Evolutionary conservation across 306 rosid species (phyloP), one percentile per base, ranked within the genome.

Genomic region (Vigna unguiculata): DNA sequence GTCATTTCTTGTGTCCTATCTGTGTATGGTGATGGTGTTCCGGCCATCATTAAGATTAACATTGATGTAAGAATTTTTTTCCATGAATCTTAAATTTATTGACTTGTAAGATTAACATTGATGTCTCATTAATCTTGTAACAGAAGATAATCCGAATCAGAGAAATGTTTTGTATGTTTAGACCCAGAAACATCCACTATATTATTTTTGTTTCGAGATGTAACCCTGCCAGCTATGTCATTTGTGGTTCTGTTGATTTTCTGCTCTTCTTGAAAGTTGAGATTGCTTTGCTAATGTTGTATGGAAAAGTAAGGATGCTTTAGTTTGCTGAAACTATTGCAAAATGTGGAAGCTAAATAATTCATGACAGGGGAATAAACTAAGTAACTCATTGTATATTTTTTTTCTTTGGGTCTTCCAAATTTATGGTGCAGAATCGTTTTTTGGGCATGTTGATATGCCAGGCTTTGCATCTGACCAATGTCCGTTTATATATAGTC

Each of bases 241-340:
- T 72, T 43, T 66, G n/a, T 77, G 65, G 30, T 49, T 36, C 63
- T 76, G 48, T 24, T 71, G 78, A 24, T 71, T 71, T 75, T 82
- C 34, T 22, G 69, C 55, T 28, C 20, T 28, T 13, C 67, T 7
- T 21, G 67, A 60, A 28, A 60, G 40, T 19, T 11, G 28, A 78
- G 57, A 57, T 41, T 47, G 28, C 60, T 2, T 32, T 57, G 76
- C 75, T 54, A 48, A 43, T 43, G 43, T 58, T 52, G 47, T 75
- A 49, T 76, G 64, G 78, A 71, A 64, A 71, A 22, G 36, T 76
- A 38, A 30, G 55, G 55, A 54, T 66, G 62, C 65, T 66, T 57
- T 66, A 36, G 60, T 77, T 76, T 22, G 57, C 66, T 57, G 74
- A 58, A 77, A 61, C 76, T 65, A 32, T 30, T 77, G 40, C 74